Evolutionary conservation across 2,329 filamentous ascomycete species (phyloP), one percentile per base, ranked within the genome.

Genomic region (Ramichloridium luteum): DNA sequence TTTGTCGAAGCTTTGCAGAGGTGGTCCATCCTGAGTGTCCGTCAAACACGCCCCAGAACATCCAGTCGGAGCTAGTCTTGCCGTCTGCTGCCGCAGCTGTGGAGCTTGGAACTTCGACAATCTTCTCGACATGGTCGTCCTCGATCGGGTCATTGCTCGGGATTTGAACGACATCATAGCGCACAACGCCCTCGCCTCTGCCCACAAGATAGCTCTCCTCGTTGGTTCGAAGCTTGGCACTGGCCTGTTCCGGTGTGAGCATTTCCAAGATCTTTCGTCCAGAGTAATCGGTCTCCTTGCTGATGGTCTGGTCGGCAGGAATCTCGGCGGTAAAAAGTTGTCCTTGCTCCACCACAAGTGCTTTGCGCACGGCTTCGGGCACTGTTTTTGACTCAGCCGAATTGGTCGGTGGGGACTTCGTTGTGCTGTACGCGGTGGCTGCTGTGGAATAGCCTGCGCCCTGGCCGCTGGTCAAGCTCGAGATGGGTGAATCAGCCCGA

Each of bases 41-140:
- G 53, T 98, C 90, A 57, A 96, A 98, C 12, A 98, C 86, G 36
- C 86, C 90, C 90, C 92, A 98, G 57, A 98, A 98, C 85, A 96
- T 96, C 90, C 90, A 98, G 58, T 98, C 92, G 39, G 72, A 82
- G 37, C 67, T 74, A 12, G 66, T 43, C 11, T 69, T 66, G 22
- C 68, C 59, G 53, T 70, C 60, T 48, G 70, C 62, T 5, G 65
- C 64, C 11, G 67, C 65, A 15, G 68, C 65, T 23, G 70, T 62
- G 30, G 64, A 67, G 32, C 70, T 68, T 4, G 83, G 80, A 6
- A 94, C 74, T 57, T 96, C 83, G 28, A 98, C 84, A 49, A 96
- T 94, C 69, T 93, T 93, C 62, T 98, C 90, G 31, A 86, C 82
- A 53, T 98, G 90, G 53, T 98, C 92, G 51, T 98, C 90, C 61